phyloP scores from a whole-genome alignment of 2,329 filamentous ascomycete genomes.

The Arthrobotrys iridis region DNA sequence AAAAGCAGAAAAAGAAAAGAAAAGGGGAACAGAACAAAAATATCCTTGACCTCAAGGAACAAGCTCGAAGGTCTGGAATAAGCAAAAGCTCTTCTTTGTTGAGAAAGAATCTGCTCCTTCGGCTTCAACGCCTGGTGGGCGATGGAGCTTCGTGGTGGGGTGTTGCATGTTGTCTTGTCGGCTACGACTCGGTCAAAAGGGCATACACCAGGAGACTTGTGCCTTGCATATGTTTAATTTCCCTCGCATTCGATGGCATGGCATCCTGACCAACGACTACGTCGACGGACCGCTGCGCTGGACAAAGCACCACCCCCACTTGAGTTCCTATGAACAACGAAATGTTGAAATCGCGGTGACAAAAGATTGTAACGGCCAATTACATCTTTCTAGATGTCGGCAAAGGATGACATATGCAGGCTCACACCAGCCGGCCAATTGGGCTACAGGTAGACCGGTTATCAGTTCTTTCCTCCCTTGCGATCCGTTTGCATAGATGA shows the following conservation, averaged over 20 bases:
- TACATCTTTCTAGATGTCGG: neutral
- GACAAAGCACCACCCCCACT: conserved; percentile 16
- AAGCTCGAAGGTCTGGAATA: conserved; percentile 34
- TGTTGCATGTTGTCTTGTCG: conserved; percentile 37
- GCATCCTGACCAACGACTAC: neutral
- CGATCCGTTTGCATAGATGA: conserved; percentile 30
- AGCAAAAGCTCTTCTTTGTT: conserved; percentile 41
- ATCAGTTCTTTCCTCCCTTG: conserved; percentile 25
- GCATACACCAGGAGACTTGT: conserved; percentile 15
- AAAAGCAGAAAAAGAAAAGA: conserved; percentile 35
- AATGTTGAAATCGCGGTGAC: conserved; percentile 25
- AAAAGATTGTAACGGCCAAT: conserved; percentile 22
- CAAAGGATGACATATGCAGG: conserved; percentile 30
- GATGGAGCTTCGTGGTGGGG: conserved; percentile 31
- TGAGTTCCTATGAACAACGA: neutral
- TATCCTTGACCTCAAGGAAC: conserved; percentile 26
- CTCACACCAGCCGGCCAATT: conserved; percentile 31
- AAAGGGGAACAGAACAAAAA: conserved; percentile 39
- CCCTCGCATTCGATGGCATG: conserved; percentile 15
- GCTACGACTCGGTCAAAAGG: conserved; percentile 26
- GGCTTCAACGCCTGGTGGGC: conserved; percentile 2
- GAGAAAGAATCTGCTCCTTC: conserved; percentile 33
- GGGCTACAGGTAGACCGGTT: conserved; percentile 26
- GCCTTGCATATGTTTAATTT: conserved; percentile 45
- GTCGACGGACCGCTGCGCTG: conserved; percentile 15